Evolutionary conservation across 2,329 filamentous ascomycete genomes (phyloP), one percentile per base, ranked within the genome.

Genomic region (Aspergillus sp.): DNA sequence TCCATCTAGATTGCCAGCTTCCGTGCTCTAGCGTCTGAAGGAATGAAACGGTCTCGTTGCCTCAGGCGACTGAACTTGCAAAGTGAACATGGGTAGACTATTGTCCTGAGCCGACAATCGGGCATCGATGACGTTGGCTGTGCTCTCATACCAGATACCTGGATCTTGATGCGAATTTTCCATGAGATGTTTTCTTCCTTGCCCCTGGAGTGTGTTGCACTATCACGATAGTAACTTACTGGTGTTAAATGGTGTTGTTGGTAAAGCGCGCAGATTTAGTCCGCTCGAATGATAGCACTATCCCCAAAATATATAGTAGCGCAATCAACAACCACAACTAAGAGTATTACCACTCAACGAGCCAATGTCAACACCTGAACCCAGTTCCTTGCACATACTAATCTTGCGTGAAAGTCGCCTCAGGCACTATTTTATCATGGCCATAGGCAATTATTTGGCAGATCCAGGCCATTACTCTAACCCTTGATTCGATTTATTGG

Each of bases 401-500:
- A 21, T 21, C 10, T n/a, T n/a, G n/a, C 30, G 19, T 11, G 17
- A 25, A 15, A 19, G 19, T 23, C n/a, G 11, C 10, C 11, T 47
- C n/a, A 3, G 17, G 23, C 39, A 13, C 11, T 11, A 25, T 13
- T 13, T 36, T 2, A 21, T 27, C 17, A 17, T 25, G 6, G n/a
- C 15, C 25, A 27, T 19, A 8, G 42, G 52, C 57, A 60, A 62
- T 58, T 51, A 59, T 56, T 63, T 30, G 36, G 58, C 56, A 38
- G 51, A 56, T 53, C 51, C 25, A 32, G 39, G 39, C 17, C 55
- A 60, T 62, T 47, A 49, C 38, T n/a, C 39, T 19, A 48, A 62
- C 57, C 60, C 62, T 62, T 62, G 60, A 58, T 62, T 64, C 44
- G 48, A 62, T 63, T 62, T 60, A 63, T 62, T 49, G 52, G 32